Conservation (phyloP, 1,284 basidiomycete genomes). For the Pseudomicrostroma phylloplanum region DNA sequence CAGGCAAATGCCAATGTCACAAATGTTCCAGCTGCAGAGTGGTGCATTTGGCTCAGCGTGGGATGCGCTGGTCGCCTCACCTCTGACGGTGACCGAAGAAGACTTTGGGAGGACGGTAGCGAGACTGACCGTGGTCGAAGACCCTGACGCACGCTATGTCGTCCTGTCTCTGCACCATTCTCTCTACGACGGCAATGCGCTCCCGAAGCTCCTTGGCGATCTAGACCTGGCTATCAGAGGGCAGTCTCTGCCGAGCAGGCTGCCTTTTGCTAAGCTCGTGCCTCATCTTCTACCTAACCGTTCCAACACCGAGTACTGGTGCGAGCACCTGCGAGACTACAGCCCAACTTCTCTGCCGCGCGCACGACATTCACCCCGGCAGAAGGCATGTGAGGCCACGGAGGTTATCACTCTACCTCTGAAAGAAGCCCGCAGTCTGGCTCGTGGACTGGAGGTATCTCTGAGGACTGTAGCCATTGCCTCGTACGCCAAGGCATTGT, state of each 20-base stretch:
- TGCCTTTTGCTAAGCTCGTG: slow-evolving; percentile 24
- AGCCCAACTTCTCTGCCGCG: background rate
- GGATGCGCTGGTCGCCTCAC: background rate
- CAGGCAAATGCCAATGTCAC: background rate
- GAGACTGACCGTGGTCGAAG: background rate
- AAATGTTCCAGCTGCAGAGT: too few species aligned
- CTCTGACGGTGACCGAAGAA: background rate
- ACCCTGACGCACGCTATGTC: background rate
- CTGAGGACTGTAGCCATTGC: background rate
- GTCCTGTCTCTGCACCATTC: slow-evolving; percentile 31
- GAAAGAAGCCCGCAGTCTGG: background rate
- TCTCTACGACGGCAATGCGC: slow-evolving; percentile 33
- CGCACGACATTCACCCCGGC: background rate
- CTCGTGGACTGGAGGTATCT: background rate
- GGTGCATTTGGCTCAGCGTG: background rate
- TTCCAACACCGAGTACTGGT: slow-evolving; percentile 28
- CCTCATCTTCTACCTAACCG: slow-evolving; percentile 28
- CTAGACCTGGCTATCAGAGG: slow-evolving; percentile 13
- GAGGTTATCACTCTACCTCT: background rate
- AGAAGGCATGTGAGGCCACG: background rate
- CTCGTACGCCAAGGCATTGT: slow-evolving; percentile 35
- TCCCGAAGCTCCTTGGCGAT: slow-evolving; percentile 31
- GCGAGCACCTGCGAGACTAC: slow-evolving; percentile 12
- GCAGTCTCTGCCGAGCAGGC: slow-evolving; percentile 6
- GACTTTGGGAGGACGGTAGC: slow-evolving; percentile 1